These are phyloP conservation scores for Penicillium sp. DNA, from an alignment of 2,329 filamentous ascomycete species.

Conservation along the genomic window DNA sequence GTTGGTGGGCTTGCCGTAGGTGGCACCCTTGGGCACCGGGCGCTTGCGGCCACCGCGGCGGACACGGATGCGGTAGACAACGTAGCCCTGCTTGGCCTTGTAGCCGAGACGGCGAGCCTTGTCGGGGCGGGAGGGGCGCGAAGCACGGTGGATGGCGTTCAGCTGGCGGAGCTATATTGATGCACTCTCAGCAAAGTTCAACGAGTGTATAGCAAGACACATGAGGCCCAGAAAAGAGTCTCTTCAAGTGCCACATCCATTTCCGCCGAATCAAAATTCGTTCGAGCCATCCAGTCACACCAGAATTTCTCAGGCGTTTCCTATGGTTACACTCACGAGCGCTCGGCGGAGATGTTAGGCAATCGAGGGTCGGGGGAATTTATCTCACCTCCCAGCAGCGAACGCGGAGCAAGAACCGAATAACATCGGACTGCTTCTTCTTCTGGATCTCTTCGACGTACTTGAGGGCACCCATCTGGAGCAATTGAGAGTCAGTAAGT, in stretches of 20 bases:
- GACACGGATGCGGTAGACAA: constrained; percentile 99
- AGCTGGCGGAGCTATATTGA: constrained; percentile 99
- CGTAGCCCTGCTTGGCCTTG: constrained; percentile 99
- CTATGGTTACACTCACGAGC: constrained; percentile 37
- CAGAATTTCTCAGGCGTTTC: constrained; percentile 27
- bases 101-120: constrained; percentile 99
- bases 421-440: constrained; percentile 99
- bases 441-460: constrained; percentile 99
- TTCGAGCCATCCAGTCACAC: constrained; percentile 35
- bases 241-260: constrained; percentile 48
- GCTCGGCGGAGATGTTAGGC: constrained; percentile 39
- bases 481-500: constrained; percentile 19
- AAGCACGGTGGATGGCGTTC: constrained; percentile 99
- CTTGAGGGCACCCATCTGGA: constrained; percentile 98
- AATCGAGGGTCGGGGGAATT: constrained; percentile 34
- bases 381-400: constrained; percentile 94
- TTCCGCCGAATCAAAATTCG: constrained; percentile 35
- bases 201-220: constrained; percentile 93
- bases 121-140: constrained; percentile 95
- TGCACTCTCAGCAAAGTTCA: constrained; percentile 99
- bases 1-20: constrained; percentile 99
- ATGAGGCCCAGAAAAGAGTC: constrained; percentile 29
- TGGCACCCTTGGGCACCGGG: constrained; percentile 95
- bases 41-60: constrained; percentile 98
- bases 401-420: constrained; percentile 99